Base-by-base conservation (phyloP, 331 rosid species). In the Spiraea crenata region DNA sequence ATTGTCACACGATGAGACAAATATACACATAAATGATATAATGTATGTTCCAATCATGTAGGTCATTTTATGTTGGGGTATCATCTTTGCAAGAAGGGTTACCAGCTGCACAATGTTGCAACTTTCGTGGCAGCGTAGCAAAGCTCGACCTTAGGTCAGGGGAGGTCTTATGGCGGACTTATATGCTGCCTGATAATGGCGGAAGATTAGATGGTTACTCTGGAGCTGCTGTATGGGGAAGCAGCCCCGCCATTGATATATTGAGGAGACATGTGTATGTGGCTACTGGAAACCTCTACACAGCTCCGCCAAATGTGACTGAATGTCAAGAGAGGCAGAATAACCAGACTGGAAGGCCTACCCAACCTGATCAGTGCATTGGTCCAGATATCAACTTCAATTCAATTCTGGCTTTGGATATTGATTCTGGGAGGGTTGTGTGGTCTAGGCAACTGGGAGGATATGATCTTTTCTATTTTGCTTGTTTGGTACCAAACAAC, bases 231-330 rank as follows among this genome's bases (percentile, higher is more conserved):
- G 71, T 82, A 35, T 82, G 81, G 86, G 83, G 86, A 71, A 82
- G 83, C 74, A 90, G 89, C 68, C 93, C 93, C 6, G 58, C 93
- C 34, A 86, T 88, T 47, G 89, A 88, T 55, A 49, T 66, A 9
- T 0, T 6, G 12, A 69, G 96, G 20, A 41, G 67, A 73, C 81
- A 61, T n/a, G 81, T 82, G 37, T 72, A 82, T 59, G 83, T 79
- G 4, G 81, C 79, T 38, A 83, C 84, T 0, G 87, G 83, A 8
- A 70, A 76, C 63, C 87, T 83, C 79, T 83, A 73, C 69, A 76
- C 67, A 7, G 82, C 87, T 42, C 84, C 81, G 9, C 65, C 71
- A 0, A 75, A 79, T 38, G 82, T 83, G 52, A 63, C 65, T 5
- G 3, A 48, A 63, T 83, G 87, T 39, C 87, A 79, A 76, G 72